These are phyloP conservation scores for Earliella scabrosa DNA, from an alignment of 1,284 basidiomycete genomes.

Conservation along the genomic window DNA sequence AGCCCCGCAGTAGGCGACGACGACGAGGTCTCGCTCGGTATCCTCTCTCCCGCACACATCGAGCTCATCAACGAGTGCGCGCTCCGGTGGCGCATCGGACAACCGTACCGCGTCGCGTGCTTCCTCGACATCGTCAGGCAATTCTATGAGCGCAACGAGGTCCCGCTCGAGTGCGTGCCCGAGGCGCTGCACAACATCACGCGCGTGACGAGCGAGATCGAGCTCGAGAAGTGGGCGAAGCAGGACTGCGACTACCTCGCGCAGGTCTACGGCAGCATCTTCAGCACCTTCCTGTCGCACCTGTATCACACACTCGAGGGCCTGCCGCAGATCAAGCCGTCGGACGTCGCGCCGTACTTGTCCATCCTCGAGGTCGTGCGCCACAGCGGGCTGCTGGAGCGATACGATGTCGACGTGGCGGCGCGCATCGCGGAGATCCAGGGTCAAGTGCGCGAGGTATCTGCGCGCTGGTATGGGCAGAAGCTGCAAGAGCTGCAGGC, in stretches of 20 bases:
- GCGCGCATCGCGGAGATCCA: slow-evolving; percentile 73
- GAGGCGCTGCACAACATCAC: slow-evolving; percentile 82
- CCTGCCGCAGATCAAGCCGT: slow-evolving; percentile 71
- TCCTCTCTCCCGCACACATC: slow-evolving; percentile 83
- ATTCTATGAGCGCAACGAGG: slow-evolving; percentile 89
- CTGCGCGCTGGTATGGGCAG: slow-evolving; percentile 71
- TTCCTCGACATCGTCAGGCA: slow-evolving; percentile 89
- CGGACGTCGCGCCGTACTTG: slow-evolving; percentile 68
- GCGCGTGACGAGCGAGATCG: slow-evolving; percentile 72
- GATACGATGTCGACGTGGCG: slow-evolving; percentile 68
- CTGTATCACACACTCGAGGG: slow-evolving; percentile 87
- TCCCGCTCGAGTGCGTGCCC: slow-evolving; percentile 93
- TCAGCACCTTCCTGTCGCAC: slow-evolving; percentile 85
- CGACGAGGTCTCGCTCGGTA: slow-evolving; percentile 94
- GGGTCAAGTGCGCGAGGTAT: slow-evolving; percentile 69
- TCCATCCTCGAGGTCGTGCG: slow-evolving; percentile 74
- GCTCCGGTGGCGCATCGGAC: slow-evolving; percentile 86
- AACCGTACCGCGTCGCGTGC: slow-evolving; percentile 77
- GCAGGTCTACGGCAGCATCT: slow-evolving; percentile 71
- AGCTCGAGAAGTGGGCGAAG: slow-evolving; percentile 79
- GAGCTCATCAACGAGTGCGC: slow-evolving; percentile 90
- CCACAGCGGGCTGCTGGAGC: slow-evolving; percentile 68
- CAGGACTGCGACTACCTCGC: slow-evolving; percentile 82
- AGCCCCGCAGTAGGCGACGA: slow-evolving; percentile 89
- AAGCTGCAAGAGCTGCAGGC: slow-evolving; percentile 73